phyloP scores from a whole-genome alignment of 2,329 filamentous ascomycete species.

The Pestalotiopsis sp. region DNA sequence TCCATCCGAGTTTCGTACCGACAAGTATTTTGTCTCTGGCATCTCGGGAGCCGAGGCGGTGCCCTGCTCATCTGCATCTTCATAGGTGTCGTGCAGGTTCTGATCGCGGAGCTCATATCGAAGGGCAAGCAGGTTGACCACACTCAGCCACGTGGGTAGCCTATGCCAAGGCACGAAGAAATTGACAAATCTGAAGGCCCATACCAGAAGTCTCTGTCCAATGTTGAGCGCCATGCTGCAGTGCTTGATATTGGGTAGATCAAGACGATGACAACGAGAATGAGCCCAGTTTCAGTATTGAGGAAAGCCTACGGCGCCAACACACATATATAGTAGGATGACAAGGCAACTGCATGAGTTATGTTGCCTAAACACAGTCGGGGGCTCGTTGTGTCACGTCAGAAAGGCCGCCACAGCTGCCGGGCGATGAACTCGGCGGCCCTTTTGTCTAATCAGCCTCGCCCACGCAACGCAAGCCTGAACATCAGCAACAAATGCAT shows the following conservation, averaged over 20 bases:
- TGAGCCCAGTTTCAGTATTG: background rate
- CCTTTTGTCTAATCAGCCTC: too few relatives aligned
- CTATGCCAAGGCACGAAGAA: conserved; percentile 37
- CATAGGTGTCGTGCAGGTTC: conserved; percentile 44
- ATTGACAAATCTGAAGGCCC: conserved; percentile 30
- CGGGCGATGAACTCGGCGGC: too few relatives aligned
- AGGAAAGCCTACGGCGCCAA: background rate
- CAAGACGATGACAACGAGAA: background rate
- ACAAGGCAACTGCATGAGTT: background rate
- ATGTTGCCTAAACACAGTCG: background rate
- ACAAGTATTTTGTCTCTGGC: conserved; percentile 31
- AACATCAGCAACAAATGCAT: too few relatives aligned
- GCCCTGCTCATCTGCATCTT: conserved; percentile 36
- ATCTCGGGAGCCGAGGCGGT: conserved; percentile 19
- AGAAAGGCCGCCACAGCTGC: background rate
- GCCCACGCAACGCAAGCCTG: too few relatives aligned
- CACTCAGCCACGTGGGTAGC: conserved; percentile 38
- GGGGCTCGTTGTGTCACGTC: background rate
- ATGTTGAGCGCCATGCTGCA: background rate
- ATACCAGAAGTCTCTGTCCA: conserved; percentile 5
- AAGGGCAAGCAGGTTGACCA: conserved; percentile 39
- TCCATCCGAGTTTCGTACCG: conserved; percentile 42
- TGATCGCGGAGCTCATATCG: conserved; percentile 42
- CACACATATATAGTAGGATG: background rate
- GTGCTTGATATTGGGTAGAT: background rate